These are phyloP conservation scores for Aspergillus jensenii DNA, from an alignment of 2,329 filamentous ascomycete genomes.

Conservation along the genomic window DNA sequence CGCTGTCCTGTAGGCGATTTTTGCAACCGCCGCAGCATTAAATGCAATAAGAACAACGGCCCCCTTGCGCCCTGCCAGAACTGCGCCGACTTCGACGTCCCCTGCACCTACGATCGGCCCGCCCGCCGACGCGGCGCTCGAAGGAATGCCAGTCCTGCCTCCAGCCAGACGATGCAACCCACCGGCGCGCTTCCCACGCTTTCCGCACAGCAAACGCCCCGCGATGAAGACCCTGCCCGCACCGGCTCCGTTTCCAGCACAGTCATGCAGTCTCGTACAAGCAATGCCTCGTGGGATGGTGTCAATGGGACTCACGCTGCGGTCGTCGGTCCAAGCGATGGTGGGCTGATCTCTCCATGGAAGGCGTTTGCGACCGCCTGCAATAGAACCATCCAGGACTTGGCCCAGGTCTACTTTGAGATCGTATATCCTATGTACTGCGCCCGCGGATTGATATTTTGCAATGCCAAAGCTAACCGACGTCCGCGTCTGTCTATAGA, in stretches of 20 bases:
- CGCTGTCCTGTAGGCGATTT: not conserved
- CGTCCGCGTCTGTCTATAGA: not conserved
- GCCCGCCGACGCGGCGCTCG: not conserved
- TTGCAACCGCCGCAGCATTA: slow-evolving; percentile 5
- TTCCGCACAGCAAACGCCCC: not conserved
- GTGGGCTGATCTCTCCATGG: not conserved
- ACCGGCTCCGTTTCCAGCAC: not conserved
- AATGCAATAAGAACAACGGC: slow-evolving; percentile 6
- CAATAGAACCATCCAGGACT: not conserved
- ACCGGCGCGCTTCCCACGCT: too few relatives aligned
- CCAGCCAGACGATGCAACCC: not conserved
- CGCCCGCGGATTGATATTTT: not conserved
- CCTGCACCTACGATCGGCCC: slow-evolving; percentile 1
- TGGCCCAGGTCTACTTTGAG: slow-evolving; percentile 2
- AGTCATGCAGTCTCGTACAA: not conserved
- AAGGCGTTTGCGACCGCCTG: slow-evolving; percentile 1
- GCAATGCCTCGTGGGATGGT: not conserved
- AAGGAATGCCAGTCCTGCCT: not conserved
- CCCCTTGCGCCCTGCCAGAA: slow-evolving; percentile 1
- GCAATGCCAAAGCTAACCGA: not conserved
- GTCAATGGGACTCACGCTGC: not conserved
- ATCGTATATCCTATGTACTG: slow-evolving; percentile 5
- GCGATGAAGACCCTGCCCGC: not conserved
- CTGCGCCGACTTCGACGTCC: slow-evolving; percentile 2
- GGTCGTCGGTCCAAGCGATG: not conserved